These are phyloP conservation scores for Cladophialophora carrionii DNA, from an alignment of 2,329 filamentous ascomycete species.

Conservation along the genomic window DNA sequence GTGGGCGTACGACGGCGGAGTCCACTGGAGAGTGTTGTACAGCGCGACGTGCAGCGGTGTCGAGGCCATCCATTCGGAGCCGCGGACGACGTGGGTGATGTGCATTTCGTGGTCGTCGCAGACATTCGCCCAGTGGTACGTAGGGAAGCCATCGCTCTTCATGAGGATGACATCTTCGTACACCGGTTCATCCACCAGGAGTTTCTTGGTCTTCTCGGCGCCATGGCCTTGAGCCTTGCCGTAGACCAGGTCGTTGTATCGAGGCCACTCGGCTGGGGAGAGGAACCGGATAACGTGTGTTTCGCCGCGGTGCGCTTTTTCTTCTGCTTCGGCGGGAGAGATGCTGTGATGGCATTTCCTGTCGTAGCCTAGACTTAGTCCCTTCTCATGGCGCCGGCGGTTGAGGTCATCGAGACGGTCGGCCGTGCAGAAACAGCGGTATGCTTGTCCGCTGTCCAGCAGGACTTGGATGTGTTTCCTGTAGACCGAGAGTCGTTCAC, in stretches of 20 bases:
- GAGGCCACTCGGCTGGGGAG: slow-evolving; percentile 63
- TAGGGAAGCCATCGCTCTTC: slow-evolving; percentile 89
- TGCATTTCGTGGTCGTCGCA: slow-evolving; percentile 95
- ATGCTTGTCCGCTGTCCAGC: slow-evolving; percentile 72
- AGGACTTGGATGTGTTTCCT: slow-evolving; percentile 69
- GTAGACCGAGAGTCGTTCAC: slow-evolving; percentile 76
- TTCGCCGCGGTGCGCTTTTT: slow-evolving; percentile 70
- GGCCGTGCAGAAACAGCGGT: slow-evolving; percentile 87
- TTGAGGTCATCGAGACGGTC: slow-evolving; percentile 71
- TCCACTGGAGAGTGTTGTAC: slow-evolving; percentile 78
- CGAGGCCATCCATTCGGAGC: slow-evolving; percentile 93
- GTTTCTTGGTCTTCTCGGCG: slow-evolving; percentile 55
- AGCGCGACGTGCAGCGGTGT: slow-evolving; percentile 77
- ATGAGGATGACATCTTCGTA: slow-evolving; percentile 86
- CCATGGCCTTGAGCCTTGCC: slow-evolving; percentile 58
- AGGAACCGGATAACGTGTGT: slow-evolving; percentile 77
- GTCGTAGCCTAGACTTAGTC: slow-evolving; percentile 66
- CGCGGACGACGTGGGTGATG: slow-evolving; percentile 93
- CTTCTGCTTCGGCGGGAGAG: slow-evolving; percentile 67
- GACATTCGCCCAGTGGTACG: slow-evolving; percentile 96
- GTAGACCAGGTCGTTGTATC: slow-evolving; percentile 79
- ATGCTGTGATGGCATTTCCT: slow-evolving; percentile 71
- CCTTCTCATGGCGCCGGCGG: slow-evolving; percentile 62
- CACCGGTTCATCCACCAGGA: slow-evolving; percentile 51
- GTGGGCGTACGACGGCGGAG: slow-evolving; percentile 74